phyloP scores from a whole-genome alignment of 495 filamentous ascomycete species.

The Gamarada debralockiae region DNA sequence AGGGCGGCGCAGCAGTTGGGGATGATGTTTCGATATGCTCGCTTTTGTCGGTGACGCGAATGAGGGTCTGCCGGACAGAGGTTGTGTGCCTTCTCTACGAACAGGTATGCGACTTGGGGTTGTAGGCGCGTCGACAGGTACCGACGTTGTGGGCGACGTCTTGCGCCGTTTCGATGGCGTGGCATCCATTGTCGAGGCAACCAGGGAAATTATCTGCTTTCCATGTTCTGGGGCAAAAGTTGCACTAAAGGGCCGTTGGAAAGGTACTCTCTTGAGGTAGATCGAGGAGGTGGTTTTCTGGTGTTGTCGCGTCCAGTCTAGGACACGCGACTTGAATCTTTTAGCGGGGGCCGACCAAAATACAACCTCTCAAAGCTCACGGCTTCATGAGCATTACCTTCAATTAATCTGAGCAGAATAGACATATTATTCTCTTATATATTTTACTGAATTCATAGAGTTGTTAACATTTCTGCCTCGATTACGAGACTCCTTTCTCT shows the following conservation, averaged over 20 bases:
- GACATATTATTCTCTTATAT: too few relatives aligned
- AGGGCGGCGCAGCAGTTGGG: conserved; percentile 50
- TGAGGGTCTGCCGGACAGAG: conserved; percentile 40
- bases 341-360: too few relatives aligned
- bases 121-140: conserved; percentile 26
- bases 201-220: neutral
- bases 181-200: conserved; percentile 37
- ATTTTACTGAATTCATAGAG: too few relatives aligned
- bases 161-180: conserved; percentile 62
- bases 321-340: conserved; percentile 15
- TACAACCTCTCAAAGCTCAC: too few relatives aligned
- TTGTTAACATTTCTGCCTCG: neutral
- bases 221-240: neutral
- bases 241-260: too few relatives aligned
- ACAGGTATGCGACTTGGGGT: conserved; percentile 25
- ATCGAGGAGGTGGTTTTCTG: neutral
- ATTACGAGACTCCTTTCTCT: conserved; percentile 1
- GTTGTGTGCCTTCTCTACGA: conserved; percentile 8
- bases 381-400: too few relatives aligned
- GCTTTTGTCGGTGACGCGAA: conserved; percentile 64
- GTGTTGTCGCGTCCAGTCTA: neutral
- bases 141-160: conserved; percentile 45
- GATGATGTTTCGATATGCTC: conserved; percentile 60
- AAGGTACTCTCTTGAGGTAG: neutral
- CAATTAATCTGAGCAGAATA: too few relatives aligned